phyloP scores from a whole-genome alignment of 2,329 filamentous ascomycete genomes.

The Hortaea sp. region DNA sequence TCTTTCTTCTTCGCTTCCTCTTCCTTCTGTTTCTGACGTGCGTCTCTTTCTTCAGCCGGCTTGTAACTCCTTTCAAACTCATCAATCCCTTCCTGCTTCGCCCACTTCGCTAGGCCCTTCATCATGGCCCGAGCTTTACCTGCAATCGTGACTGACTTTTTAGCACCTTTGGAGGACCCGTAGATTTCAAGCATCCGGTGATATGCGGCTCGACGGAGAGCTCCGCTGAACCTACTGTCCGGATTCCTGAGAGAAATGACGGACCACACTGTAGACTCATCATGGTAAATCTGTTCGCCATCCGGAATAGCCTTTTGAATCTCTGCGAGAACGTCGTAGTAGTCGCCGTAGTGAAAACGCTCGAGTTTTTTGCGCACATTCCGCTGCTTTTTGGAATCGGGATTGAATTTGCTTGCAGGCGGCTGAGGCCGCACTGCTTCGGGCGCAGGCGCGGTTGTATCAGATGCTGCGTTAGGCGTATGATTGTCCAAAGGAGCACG shows the following conservation, averaged over 20 bases:
- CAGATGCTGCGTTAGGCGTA: not conserved
- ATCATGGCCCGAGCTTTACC: conserved; percentile 5
- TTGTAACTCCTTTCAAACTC: not conserved
- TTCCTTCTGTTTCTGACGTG: not conserved
- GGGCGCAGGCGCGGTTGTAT: conserved; percentile 4
- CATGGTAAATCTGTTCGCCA: conserved; percentile 12
- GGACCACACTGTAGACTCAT: conserved; percentile 29
- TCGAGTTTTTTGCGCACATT: conserved; percentile 14
- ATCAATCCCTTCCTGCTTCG: not conserved
- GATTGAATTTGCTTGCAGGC: conserved; percentile 5
- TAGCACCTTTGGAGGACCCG: not conserved
- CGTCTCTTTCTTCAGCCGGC: not conserved
- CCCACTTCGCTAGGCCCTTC: not conserved
- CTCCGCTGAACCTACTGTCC: conserved; percentile 17
- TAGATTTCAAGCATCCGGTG: conserved; percentile 19
- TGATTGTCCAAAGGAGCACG: conserved; percentile 7
- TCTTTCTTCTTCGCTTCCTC: not conserved
- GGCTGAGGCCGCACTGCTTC: not conserved
- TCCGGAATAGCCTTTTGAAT: conserved; percentile 18
- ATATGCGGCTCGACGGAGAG: conserved; percentile 19
- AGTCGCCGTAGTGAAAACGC: conserved; percentile 32
- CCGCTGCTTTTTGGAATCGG: conserved; percentile 8
- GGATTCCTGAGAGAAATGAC: conserved; percentile 17
- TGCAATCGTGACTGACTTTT: conserved; percentile 1
- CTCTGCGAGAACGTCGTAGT: conserved; percentile 30